Base-by-base conservation (phyloP, 768 basidiomycete species). In the Suillus decipiens region DNA sequence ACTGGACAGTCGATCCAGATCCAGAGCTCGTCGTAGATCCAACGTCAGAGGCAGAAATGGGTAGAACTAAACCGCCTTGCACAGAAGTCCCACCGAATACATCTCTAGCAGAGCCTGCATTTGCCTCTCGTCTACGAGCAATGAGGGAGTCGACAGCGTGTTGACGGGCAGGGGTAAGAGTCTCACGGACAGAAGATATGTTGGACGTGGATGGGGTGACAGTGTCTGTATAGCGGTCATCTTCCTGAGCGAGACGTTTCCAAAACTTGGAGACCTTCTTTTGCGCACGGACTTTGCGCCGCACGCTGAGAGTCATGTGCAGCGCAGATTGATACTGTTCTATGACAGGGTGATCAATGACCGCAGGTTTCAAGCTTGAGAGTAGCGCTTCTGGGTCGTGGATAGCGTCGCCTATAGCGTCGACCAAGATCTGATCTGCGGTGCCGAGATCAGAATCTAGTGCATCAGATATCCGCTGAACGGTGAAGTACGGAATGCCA, bases 271-370 rank as follows among this genome's bases (percentile, higher is more conserved):
- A 69, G 39, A 72, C 69, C 61, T 82, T 83, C 71, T 72, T 81
- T 60, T 75, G 75, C 47, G 78, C 74, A 42, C 75, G 78, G 54
- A 83, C 79, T 59, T 82, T 78, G 61, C 75, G 78, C 56, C 83
- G 78, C 54, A 78, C 71, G 58, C 77, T 78, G 65, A 84, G 72
- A 37, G 81, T 79, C 67, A 82, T 63, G 54, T 80, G 76, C 58
- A 84, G 73, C 9, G 82, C 80, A 19, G 81, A 80, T 59, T 77
- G 72, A 67, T 84, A 84, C 48, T 81, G 76, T 28, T 80, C 79
- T 31, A 76, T 69, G 43, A 77, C 78, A 43, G 79, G 76, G 33
- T 76, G 72, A 12, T 73, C 70, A 58, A 71, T 69, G 59, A 78
- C 62, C 22, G 74, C 69, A 24, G 78, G 74, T 11, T 79, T 72